These are phyloP conservation scores for Saturnispora sanitii DNA, from an alignment of 805 yeast genomes.

Conservation along the genomic window DNA sequence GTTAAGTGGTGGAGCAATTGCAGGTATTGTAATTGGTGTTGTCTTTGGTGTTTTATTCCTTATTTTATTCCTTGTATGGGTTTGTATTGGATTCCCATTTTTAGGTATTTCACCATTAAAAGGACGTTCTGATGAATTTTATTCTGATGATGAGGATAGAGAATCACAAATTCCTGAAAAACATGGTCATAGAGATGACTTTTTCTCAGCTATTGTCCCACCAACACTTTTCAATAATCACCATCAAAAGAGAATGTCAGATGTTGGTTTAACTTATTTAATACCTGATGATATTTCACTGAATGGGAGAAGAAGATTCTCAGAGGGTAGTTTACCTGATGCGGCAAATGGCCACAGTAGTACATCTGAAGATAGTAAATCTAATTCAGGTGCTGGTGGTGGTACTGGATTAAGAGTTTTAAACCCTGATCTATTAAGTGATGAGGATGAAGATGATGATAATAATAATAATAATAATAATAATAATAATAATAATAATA, in stretches of 20 bases:
- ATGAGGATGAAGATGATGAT: slow-evolving; percentile 6
- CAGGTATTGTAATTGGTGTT: slow-evolving; percentile 28
- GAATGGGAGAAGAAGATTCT: slow-evolving; percentile 24
- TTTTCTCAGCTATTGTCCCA: slow-evolving; percentile 4
- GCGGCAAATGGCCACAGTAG: slow-evolving; percentile 22
- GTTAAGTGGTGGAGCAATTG: slow-evolving; percentile 27
- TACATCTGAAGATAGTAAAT: slow-evolving; percentile 10
- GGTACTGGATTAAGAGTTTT: slow-evolving; percentile 24
- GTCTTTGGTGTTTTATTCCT: slow-evolving; percentile 20
- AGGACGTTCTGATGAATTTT: slow-evolving; percentile 12
- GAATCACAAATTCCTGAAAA: slow-evolving; percentile 10
- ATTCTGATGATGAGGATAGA: slow-evolving; percentile 4
- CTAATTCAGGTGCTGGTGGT: slow-evolving; percentile 13
- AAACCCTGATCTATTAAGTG: slow-evolving; percentile 25
- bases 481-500: not conserved
- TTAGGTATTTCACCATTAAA: slow-evolving; percentile 14
- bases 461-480: not conserved
- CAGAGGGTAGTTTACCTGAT: slow-evolving; percentile 28
- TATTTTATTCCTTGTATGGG: slow-evolving; percentile 14
- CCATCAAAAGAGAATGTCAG: slow-evolving; percentile 4
- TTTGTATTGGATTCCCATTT: slow-evolving; percentile 10
- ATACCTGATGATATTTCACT: slow-evolving; percentile 13
- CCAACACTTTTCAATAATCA: slow-evolving; percentile 1
- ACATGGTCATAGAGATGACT: slow-evolving; percentile 3
- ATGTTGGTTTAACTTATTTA: slow-evolving; percentile 10